Base-by-base conservation (phyloP, 2,329 filamentous ascomycete species). In the Esteya vermicola region DNA sequence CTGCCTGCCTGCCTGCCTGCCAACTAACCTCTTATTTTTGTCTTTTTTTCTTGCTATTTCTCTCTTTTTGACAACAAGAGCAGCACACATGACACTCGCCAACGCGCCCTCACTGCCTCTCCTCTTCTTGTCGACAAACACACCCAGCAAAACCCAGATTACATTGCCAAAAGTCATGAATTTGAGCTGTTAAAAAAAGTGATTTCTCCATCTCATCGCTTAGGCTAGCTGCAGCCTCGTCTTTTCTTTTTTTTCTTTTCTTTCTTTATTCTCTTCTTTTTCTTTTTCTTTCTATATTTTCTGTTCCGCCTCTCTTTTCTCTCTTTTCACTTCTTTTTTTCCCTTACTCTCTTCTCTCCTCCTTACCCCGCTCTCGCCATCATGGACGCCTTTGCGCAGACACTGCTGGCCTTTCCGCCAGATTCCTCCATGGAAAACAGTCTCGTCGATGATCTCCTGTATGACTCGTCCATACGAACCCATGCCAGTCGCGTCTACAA, bases 331-430 rank as follows among this genome's bases (percentile, higher is more conserved):
- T 35, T 27, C 27, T 25, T 23, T 18, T 26, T 13, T 16, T 33
- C 21, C 21, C 20, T 13, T 27, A 18, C 25, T 27, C 10, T n/a
- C 16, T 13, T n/a, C 35, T 38, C 32, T 8, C 20, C 26, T 10
- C 25, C 9, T n/a, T 28, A 6, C 10, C 19, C 12, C n/a, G 6
- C n/a, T n/a, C 14, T 18, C 14, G 21, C 38, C 31, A 26, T 32
- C 39, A 65, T 65, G 62, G 60, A 64, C 22, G 51, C 54, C 37
- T 50, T 51, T 39, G 56, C 53, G 27, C 48, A 57, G 30, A 49
- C 57, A 33, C 58, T 73, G 40, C 50, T 61, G 46, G 53, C 56
- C 34, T 70, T 71, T 45, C 58, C 63, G 42, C 56, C 59, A 10
- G 48, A 50, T 39, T 40, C 44, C 22, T 49, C 46, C 33, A 37